These are phyloP conservation scores for Thalassiosira livingstoniorum DNA, from an alignment of 352 stramenopile species.

Conservation along the genomic window DNA sequence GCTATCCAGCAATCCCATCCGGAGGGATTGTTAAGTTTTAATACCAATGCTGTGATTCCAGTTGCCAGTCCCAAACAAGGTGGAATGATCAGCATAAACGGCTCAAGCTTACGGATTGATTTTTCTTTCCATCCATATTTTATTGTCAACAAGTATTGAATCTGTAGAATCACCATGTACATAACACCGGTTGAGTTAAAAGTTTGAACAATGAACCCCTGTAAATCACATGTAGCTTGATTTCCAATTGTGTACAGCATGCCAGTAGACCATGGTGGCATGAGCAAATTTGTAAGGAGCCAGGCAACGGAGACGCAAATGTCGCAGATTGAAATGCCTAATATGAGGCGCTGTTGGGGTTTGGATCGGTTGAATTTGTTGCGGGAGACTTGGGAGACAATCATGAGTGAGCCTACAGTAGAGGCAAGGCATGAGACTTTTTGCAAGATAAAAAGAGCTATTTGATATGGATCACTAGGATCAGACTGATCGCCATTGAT, in stretches of 20 bases:
- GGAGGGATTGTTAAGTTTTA: constrained; percentile 34
- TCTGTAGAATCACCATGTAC: constrained; percentile 9
- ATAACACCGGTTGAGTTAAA: neutral
- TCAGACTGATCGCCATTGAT: too few species aligned
- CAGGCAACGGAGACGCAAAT: constrained; percentile 2
- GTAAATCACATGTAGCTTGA: constrained; percentile 1
- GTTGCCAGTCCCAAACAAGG: constrained; percentile 4
- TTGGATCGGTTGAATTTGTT: constrained; percentile 11
- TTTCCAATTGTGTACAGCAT: neutral
- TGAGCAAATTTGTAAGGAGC: constrained; percentile 8
- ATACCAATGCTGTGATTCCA: constrained; percentile 5
- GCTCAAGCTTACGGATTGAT: constrained; percentile 8
- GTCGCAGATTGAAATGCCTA: constrained; percentile 9
- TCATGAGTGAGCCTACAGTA: constrained; percentile 15
- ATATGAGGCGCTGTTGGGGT: constrained; percentile 13
- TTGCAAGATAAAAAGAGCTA: constrained; percentile 12
- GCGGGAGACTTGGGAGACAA: constrained; percentile 11
- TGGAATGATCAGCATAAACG: constrained; percentile 19
- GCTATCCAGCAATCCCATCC: constrained; percentile 33
- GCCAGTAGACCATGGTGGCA: neutral
- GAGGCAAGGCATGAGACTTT: constrained; percentile 9
- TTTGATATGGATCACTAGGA: constrained; percentile 5
- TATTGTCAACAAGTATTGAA: constrained; percentile 19
- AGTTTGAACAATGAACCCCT: constrained; percentile 23
- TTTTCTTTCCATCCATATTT: constrained; percentile 33